phyloP scores from a whole-genome alignment of 352 stramenopile species.

The Pythium monospermum region DNA sequence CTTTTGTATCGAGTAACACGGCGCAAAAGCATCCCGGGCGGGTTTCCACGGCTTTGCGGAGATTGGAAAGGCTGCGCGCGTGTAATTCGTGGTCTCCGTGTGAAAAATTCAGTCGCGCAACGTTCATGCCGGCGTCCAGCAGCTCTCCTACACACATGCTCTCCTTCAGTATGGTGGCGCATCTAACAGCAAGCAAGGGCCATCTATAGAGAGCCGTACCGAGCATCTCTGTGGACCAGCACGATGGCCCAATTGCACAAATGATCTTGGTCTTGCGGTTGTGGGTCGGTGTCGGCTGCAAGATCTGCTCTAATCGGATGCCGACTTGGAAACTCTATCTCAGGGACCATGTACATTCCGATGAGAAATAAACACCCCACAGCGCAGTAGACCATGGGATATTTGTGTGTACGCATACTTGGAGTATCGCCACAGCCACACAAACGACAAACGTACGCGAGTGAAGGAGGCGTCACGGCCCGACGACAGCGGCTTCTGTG shows the following conservation, averaged over 20 bases:
- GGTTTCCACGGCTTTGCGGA: slow-evolving; percentile 67
- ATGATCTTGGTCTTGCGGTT: slow-evolving; percentile 98
- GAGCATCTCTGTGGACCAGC: slow-evolving; percentile 94
- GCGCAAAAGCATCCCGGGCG: slow-evolving; percentile 81
- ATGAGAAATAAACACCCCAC: too few species aligned
- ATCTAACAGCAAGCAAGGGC: too few species aligned
- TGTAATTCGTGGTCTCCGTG: slow-evolving; percentile 97
- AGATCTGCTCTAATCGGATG: slow-evolving; percentile 66
- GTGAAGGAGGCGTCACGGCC: too few species aligned
- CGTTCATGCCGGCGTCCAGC: slow-evolving; percentile 92
- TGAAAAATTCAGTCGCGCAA: slow-evolving; percentile 99
- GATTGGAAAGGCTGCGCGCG: slow-evolving; percentile 85
- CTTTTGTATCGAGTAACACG: slow-evolving; percentile 97
- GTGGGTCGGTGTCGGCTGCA: slow-evolving; percentile 41
- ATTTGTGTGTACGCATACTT: too few species aligned
- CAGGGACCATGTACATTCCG: too few species aligned
- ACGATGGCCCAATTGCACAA: slow-evolving; percentile 97
- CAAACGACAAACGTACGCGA: too few species aligned
- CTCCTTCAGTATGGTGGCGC: too few species aligned
- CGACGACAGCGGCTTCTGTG: too few species aligned
- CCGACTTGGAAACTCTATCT: slow-evolving; percentile 62
- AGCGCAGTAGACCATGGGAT: too few species aligned
- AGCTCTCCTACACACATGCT: slow-evolving; percentile 45
- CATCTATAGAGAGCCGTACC: slow-evolving; percentile 38
- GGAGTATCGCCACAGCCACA: too few species aligned